Evolutionary conservation across 192 early-diverging fungal species (phyloP).

Genomic region (Entophlyctis luteolus): DNA sequence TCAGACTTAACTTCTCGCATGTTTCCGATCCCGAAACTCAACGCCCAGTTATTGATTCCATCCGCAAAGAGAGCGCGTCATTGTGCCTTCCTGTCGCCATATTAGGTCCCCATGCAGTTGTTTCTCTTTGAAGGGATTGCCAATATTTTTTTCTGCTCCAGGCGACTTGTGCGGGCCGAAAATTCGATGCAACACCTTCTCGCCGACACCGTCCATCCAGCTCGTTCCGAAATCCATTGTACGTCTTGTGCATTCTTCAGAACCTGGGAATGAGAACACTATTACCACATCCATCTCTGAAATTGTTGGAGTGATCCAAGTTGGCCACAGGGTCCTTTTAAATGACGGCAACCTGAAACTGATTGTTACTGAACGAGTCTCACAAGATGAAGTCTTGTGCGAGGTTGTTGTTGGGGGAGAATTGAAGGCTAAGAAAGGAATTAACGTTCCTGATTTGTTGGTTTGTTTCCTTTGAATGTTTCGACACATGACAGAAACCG

Average conservation of each 20-base stretch:
- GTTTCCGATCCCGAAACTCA: constrained; percentile 44
- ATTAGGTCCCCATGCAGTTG: constrained; percentile 24
- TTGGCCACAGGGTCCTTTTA: constrained; percentile 49
- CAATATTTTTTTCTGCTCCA: constrained; percentile 13
- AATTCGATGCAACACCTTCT: constrained; percentile 53
- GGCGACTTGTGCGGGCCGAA: constrained; percentile 56
- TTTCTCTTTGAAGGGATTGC: neutral
- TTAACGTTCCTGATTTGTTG: constrained; percentile 54
- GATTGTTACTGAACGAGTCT: constrained; percentile 38
- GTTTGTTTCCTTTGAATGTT: neutral
- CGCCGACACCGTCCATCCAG: constrained; percentile 38
- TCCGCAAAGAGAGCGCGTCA: constrained; percentile 38
- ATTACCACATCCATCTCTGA: constrained; percentile 46
- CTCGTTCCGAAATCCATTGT: constrained; percentile 25
- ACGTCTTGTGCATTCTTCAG: constrained; percentile 30
- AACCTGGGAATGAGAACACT: constrained; percentile 31
- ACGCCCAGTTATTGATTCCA: constrained; percentile 43
- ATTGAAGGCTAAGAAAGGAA: constrained; percentile 53
- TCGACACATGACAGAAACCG: neutral
- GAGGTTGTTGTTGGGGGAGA: constrained; percentile 46
- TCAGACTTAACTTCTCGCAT: constrained; percentile 55
- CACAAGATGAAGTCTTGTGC: constrained; percentile 37
- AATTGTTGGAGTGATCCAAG: constrained; percentile 42
- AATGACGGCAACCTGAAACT: constrained; percentile 50
- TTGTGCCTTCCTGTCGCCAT: constrained; percentile 49